These are phyloP conservation scores for Metschnikowia matae DNA, from an alignment of 805 yeast genomes.

Conservation along the genomic window DNA sequence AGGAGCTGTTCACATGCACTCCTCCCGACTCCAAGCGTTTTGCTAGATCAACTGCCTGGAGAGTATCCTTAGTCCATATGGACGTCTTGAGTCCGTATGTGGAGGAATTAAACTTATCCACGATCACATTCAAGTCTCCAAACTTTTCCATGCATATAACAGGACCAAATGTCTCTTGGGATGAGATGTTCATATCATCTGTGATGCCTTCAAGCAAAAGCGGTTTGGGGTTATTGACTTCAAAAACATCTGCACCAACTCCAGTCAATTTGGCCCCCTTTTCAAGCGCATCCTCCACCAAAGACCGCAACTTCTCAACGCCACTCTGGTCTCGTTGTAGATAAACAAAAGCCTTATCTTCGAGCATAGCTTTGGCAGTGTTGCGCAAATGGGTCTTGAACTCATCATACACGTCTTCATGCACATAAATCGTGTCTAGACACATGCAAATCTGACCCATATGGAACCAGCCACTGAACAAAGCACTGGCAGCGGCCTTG, in stretches of 20 bases:
- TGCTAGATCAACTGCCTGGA: conserved; percentile 32
- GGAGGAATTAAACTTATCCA: conserved; percentile 9
- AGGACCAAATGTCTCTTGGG: conserved; percentile 44
- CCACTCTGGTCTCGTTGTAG: conserved; percentile 29
- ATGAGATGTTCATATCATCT: conserved; percentile 24
- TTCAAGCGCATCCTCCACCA: conserved; percentile 34
- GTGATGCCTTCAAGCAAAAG: conserved; percentile 30
- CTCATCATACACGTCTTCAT: conserved; percentile 31
- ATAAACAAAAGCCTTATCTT: conserved; percentile 19
- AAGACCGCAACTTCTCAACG: conserved; percentile 17
- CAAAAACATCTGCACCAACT: not conserved
- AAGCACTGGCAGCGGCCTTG: conserved; percentile 24
- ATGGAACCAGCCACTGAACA: conserved; percentile 39
- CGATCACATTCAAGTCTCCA: conserved; percentile 10
- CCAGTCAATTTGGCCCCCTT: conserved; percentile 33
- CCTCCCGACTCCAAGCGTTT: conserved; percentile 37
- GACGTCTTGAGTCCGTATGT: conserved; percentile 40
- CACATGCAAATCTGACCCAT: conserved; percentile 50
- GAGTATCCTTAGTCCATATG: conserved; percentile 38
- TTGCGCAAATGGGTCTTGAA: conserved; percentile 18
- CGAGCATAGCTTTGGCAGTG: conserved; percentile 13
- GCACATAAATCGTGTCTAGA: conserved; percentile 36
- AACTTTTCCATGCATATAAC: conserved; percentile 31
- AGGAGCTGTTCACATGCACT: conserved; percentile 34
- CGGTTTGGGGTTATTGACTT: conserved; percentile 19